A percentile compares a stretch with the other conserved stretches of the same genome.
phyloP scores from a whole-genome alignment of 2,329 filamentous ascomycete genomes.

The Pseudonectria foliicola region DNA sequence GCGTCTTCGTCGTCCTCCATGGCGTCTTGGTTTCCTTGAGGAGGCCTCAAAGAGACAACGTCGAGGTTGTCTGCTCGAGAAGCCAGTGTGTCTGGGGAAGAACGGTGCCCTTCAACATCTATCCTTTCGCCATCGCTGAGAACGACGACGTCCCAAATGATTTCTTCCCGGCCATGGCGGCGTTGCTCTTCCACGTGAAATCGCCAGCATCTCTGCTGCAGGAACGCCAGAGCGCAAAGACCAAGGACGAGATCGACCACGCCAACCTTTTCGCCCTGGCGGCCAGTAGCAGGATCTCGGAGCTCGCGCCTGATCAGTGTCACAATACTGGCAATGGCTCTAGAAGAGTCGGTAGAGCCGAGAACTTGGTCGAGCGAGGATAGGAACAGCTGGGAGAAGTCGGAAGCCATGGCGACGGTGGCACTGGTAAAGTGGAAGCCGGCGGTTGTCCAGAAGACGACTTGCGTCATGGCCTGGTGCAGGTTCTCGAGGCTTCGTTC shows the following conservation, averaged over 20 bases:
- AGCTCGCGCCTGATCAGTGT: constrained; percentile 58
- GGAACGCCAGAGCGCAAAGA: constrained; percentile 52
- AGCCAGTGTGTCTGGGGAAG: constrained; percentile 1
- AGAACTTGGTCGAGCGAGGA: constrained; percentile 57
- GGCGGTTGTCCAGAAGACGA: constrained; percentile 55
- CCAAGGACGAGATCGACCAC: constrained; percentile 55
- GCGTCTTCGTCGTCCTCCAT: constrained; percentile 33
- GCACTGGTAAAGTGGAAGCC: constrained; percentile 53
- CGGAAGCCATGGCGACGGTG: constrained; percentile 46
- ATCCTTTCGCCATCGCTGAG: constrained; percentile 51
- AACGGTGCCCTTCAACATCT: constrained; percentile 34
- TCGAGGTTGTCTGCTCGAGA: constrained; percentile 2
- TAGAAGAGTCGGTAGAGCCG: constrained; percentile 61
- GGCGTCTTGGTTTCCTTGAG: background rate
- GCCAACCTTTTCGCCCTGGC: constrained; percentile 51
- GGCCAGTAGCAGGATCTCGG: constrained; percentile 53
- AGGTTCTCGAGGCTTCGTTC: constrained; percentile 50
- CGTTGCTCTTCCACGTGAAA: constrained; percentile 43
- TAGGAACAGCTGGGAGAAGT: constrained; percentile 51
- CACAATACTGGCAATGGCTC: constrained; percentile 60
- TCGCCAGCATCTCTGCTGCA: constrained; percentile 50
- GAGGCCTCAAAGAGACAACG: background rate
- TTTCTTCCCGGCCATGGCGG: constrained; percentile 43
- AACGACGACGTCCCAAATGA: constrained; percentile 61
- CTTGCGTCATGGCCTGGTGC: constrained; percentile 49